Evolutionary conservation across 805 yeast genomes (phyloP), one percentile per base, ranked within the genome.

Genomic region (Huiozyma sinensis): DNA sequence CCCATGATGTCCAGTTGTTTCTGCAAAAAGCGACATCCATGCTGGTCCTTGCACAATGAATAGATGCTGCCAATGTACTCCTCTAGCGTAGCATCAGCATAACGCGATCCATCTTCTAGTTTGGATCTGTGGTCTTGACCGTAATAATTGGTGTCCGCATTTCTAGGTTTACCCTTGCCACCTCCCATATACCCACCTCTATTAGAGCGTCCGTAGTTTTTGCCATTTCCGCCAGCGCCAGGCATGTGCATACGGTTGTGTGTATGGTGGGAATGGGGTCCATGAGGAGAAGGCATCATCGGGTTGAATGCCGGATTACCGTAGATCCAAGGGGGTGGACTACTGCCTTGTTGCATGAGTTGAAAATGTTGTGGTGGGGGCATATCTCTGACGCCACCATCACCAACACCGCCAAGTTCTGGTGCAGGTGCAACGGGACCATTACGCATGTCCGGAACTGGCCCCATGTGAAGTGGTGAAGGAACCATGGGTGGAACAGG

Each of bases 21-120:
- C 65, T 90, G 98, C 50, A 90, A 67, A 61, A 84, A 88, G 47
- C 98, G 72, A 60, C 97, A 90, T 7, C 98, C 97, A 60, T 90
- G 96, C 66, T 90, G 97, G 61, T 90, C 98, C 57, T 81, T 86
- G 66, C 97, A 89, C 50, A 92, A 69, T 1, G 84, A 73, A 57
- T 77, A 83, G 43, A 90, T 81, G 46, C 79, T 80, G 39, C 87
- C 87, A 12, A 73, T 66, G 57, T 81, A 83, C 52, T 83, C 88
- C 40, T 72, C 77, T 49, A 83, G 65, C 40, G 74, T 70, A 13
- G 88, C 83, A 63, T 81, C 79, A 36, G 76, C 70, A 53, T 78
- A 83, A 57, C 76, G 77, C 6, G 85, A 66, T 2, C 84, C 83
- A 56, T 83, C 90, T 50, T 82, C 90, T 40, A 50, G 41, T 44